These are phyloP conservation scores for Bruguiera parviflora DNA, from an alignment of 345 rosid species.

Conservation along the genomic window DNA sequence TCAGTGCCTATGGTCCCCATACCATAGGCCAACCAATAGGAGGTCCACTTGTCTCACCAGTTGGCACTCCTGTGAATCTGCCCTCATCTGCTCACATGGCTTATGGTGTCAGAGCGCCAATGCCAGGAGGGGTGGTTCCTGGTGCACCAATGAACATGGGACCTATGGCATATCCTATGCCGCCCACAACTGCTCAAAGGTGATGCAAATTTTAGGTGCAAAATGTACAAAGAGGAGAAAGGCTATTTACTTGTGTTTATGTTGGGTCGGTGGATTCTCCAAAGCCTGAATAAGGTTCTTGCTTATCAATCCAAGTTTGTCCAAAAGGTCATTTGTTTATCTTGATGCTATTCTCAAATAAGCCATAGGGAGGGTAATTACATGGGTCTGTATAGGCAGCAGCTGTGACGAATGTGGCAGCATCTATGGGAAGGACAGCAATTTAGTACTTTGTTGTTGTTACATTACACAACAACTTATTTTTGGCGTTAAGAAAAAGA, in stretches of 20 bases:
- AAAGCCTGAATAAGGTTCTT: constrained; percentile 37
- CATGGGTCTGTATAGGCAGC: constrained; percentile 38
- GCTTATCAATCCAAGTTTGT: constrained; percentile 31
- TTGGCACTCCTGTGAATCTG: constrained; percentile 90
- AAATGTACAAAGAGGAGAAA: constrained; percentile 49
- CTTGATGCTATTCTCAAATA: constrained; percentile 28
- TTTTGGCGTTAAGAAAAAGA: constrained; percentile 28
- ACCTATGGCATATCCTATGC: constrained; percentile 69
- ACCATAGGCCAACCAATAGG: constrained; percentile 79
- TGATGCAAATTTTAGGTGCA: constrained; percentile 34
- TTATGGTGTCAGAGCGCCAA: constrained; percentile 65
- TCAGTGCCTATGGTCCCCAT: constrained; percentile 59
- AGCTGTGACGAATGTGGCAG: constrained; percentile 25
- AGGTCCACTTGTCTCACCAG: constrained; percentile 81
- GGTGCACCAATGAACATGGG: constrained; percentile 77
- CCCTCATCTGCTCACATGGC: constrained; percentile 67
- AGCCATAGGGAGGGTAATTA: constrained; percentile 30
- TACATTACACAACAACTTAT: constrained; percentile 1
- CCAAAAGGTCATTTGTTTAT: constrained; percentile 26
- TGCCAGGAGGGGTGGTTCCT: constrained; percentile 48
- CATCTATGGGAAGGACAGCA: constrained; percentile 25
- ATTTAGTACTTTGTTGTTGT: constrained; percentile 10
- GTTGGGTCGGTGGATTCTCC: constrained; percentile 19
- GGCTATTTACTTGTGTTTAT: constrained; percentile 19
- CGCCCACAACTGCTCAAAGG: constrained; percentile 71